Percentiles rank a stretch among this genome's conserved stretches.
These are phyloP conservation scores for Sicyos baderoa DNA, from an alignment of 306 rosid species.

Conservation along the genomic window DNA sequence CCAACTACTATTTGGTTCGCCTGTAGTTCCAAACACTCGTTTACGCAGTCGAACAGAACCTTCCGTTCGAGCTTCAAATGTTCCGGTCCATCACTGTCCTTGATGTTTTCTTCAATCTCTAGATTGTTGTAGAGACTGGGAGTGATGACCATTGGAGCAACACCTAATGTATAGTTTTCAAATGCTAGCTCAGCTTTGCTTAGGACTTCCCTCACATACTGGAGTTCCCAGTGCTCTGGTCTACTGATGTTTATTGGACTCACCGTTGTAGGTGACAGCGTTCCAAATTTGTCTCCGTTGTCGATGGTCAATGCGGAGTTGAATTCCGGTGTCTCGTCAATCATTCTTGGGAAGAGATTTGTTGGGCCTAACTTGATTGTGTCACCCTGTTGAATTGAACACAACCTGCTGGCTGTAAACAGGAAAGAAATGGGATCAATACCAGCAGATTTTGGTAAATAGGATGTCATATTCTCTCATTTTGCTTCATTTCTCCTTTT, in stretches of 20 bases:
- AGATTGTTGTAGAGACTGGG: conserved; percentile 48
- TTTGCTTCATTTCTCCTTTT: neutral
- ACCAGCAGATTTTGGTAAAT: neutral
- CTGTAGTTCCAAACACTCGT: conserved; percentile 44
- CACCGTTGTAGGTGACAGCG: conserved; percentile 22
- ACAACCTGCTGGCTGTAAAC: conserved; percentile 48
- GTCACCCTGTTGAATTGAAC: conserved; percentile 40
- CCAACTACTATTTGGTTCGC: conserved; percentile 40
- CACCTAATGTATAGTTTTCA: conserved; percentile 45
- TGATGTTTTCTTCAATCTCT: conserved; percentile 34
- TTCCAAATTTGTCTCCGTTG: conserved; percentile 19
- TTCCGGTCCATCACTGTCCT: conserved; percentile 33
- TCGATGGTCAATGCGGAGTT: conserved; percentile 35
- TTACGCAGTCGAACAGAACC: conserved; percentile 43
- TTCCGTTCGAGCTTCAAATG: conserved; percentile 21
- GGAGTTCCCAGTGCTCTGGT: conserved; percentile 51
- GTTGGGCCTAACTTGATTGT: conserved; percentile 28
- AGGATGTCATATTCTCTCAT: no score
- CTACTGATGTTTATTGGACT: conserved; percentile 24
- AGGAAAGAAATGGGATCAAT: neutral
- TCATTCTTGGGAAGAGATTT: conserved; percentile 28
- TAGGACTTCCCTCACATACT: conserved; percentile 48
- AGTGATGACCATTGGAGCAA: conserved; percentile 29
- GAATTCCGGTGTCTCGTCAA: conserved; percentile 25
- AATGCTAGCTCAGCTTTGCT: conserved; percentile 37